Evolutionary conservation across 2,329 filamentous ascomycete genomes (phyloP).

Genomic region (Diplodia scrobiculata): DNA sequence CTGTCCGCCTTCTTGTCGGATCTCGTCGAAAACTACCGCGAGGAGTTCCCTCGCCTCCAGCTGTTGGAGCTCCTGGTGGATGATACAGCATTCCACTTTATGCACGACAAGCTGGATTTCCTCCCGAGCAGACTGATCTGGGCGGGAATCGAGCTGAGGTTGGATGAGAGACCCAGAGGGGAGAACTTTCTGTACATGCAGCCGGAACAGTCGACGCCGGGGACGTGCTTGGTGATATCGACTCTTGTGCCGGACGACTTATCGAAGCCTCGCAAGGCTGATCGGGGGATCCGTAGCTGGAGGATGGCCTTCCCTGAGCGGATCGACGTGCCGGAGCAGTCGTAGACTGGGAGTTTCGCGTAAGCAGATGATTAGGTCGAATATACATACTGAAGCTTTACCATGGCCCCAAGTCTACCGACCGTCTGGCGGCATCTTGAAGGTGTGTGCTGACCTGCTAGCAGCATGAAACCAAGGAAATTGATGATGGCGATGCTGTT

Average conservation of each 20-base stretch:
- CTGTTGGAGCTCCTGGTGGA: slow-evolving; percentile 16
- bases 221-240: slow-evolving; percentile 5
- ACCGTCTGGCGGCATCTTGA: no score
- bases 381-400: no score
- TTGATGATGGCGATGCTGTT: not conserved
- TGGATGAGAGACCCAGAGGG: slow-evolving; percentile 6
- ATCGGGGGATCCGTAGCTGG: not conserved
- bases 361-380: no score
- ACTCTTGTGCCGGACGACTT: not conserved
- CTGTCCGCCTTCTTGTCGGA: slow-evolving; percentile 11
- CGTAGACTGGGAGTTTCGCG: no score
- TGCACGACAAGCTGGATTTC: slow-evolving; percentile 20
- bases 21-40: slow-evolving; percentile 13
- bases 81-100: slow-evolving; percentile 13
- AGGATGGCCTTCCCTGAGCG: slow-evolving; percentile 2
- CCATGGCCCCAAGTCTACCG: no score
- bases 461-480: not conserved
- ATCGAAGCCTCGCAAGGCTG: not conserved
- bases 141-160: slow-evolving; percentile 7
- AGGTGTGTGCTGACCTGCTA: no score
- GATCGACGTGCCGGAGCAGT: not conserved
- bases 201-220: not conserved
- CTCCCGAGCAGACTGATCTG: slow-evolving; percentile 14
- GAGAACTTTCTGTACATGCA: slow-evolving; percentile 10
- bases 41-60: slow-evolving; percentile 1